Conservation (phyloP, 257 asterid genomes). For the Jaltomata sinuosa region DNA sequence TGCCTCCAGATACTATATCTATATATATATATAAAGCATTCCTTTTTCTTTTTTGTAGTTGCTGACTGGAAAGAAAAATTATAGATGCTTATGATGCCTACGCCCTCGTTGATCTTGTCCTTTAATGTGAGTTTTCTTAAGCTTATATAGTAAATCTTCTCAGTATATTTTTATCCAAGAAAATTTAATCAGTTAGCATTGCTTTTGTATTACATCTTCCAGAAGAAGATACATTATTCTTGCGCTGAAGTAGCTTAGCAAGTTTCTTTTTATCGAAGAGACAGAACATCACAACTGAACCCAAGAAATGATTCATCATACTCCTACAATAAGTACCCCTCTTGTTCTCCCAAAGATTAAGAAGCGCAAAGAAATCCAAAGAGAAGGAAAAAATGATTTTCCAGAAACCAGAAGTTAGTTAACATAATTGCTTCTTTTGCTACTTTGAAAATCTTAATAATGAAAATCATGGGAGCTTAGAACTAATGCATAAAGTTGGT, state of each 20-base stretch:
- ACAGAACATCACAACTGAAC: not conserved
- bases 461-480: not conserved
- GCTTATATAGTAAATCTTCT: not conserved
- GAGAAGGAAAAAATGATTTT: not conserved
- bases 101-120: not conserved
- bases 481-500: not conserved
- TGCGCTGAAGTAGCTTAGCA: not conserved
- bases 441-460: not conserved
- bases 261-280: not conserved
- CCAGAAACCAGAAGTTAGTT: not conserved
- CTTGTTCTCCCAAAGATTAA: not conserved
- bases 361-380: not conserved
- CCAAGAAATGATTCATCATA: not conserved
- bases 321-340: not conserved
- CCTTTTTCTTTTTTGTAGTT: not conserved
- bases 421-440: not conserved
- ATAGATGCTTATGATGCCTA: not conserved
- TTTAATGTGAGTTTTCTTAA: not conserved
- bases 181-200: not conserved
- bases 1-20: not conserved
- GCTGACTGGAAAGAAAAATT: not conserved
- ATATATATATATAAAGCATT: not conserved
- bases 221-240: not conserved
- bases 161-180: not conserved
- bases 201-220: not conserved